Base-by-base conservation (phyloP, 345 rosid genomes). In the Eucalyptus pauciflora region DNA sequence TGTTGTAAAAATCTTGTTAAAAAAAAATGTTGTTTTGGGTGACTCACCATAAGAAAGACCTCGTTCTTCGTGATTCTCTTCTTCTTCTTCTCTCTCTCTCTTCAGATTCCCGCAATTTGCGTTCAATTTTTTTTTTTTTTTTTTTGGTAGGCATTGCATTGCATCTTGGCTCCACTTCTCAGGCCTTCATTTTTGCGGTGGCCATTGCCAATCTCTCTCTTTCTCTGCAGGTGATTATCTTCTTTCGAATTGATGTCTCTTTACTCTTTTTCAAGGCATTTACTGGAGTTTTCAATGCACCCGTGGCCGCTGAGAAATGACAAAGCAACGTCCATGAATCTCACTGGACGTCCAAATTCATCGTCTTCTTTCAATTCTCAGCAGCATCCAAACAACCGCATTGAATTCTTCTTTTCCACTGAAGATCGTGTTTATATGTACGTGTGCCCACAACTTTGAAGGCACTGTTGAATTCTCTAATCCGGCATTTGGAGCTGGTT, bases 271-370 rank as follows among this genome's bases (percentile, higher is more conserved):
- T 67, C 22, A 31, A 31, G 31, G 79, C 41, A n/a, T n/a, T 67
- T 14, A 67, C 0, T 9, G 9, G 41, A 31, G 2, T 31, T 31
- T 67, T 7, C 0, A 1, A 67, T 67, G 22, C 79, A 67, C 5
- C 41, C 1, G 3, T 0, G 41, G 22, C 79, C 5, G 6, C 41
- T 67, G 79, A 67, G 79, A 67, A 15, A 4, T 2, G 37, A 31
- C 41, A 3, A 67, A 31, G 41, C 22, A 0, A 31, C 22, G 10
- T 31, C 6, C 0, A 31, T 67, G 0, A n/a, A 64, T 67, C 41
- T 31, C 79, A 67, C 0, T 8, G 11, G 12, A n/a, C 37, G 11
- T 2, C 79, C 41, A 16, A 15, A n/a, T 64, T 64, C 18, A 16
- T 13, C 71, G 37, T 15, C 37, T 14, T 64, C 41, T 64, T 29